Evolutionary conservation across 805 yeast genomes (phyloP).

Genomic region (Torulaspora franciscae): DNA sequence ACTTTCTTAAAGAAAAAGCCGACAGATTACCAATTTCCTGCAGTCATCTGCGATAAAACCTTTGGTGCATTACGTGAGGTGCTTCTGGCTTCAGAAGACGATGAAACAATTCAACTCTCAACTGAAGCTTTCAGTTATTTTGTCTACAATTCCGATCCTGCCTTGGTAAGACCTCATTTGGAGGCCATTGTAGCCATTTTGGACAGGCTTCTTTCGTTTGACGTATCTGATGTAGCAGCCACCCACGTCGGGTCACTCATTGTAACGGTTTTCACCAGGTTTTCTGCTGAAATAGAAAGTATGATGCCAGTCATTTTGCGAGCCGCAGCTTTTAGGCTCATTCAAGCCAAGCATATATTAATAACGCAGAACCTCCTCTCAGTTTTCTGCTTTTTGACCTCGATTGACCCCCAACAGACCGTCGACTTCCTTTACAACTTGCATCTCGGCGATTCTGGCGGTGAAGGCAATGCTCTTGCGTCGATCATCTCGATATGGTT

Average conservation of each 20-base stretch:
- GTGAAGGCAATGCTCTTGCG: conserved; percentile 42
- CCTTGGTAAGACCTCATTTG: conserved; percentile 15
- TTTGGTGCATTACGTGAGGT: conserved; percentile 29
- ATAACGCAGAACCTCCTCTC: conserved; percentile 73
- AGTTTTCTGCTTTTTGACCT: conserved; percentile 69
- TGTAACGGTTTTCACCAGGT: conserved; percentile 52
- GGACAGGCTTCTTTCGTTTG: conserved; percentile 61
- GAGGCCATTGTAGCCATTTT: conserved; percentile 47
- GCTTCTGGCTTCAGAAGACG: conserved; percentile 51
- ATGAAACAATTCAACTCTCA: conserved; percentile 69
- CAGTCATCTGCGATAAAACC: conserved; percentile 20
- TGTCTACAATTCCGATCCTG: conserved; percentile 40
- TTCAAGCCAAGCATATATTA: conserved; percentile 60
- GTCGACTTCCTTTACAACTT: conserved; percentile 53
- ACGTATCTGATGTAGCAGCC: conserved; percentile 74
- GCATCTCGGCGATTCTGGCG: conserved; percentile 23
- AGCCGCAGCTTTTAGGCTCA: conserved; percentile 66
- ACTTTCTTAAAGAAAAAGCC: conserved; percentile 33
- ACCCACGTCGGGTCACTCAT: conserved; percentile 67
- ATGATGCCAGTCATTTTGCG: conserved; percentile 53
- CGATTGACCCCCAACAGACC: conserved; percentile 57
- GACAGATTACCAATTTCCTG: conserved; percentile 27
- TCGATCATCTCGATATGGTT: conserved; percentile 77
- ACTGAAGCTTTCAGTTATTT: conserved; percentile 68
- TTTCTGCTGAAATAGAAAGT: conserved; percentile 37